A percentile compares a stretch with the other conserved stretches of the same genome.
phyloP scores from a whole-genome alignment of 208 protist species.

The Trichomonas gallinae region DNA sequence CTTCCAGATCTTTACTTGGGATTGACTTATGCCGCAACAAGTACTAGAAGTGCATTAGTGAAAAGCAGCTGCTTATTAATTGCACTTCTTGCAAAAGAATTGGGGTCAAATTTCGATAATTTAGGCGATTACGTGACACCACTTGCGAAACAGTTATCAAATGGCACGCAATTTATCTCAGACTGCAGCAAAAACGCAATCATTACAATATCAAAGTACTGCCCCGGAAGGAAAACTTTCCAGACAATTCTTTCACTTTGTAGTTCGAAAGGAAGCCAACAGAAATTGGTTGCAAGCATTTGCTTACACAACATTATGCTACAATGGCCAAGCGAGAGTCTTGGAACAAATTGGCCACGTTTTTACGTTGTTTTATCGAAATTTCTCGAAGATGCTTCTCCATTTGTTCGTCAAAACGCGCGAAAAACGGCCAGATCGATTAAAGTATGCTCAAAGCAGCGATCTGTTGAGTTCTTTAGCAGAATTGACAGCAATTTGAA shows the following conservation, averaged over 20 bases:
- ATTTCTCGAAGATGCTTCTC: neutral
- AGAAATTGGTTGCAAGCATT: neutral
- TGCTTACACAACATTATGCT: neutral
- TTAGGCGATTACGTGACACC: neutral
- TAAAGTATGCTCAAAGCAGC: neutral
- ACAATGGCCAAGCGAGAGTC: neutral
- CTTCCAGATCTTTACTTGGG: neutral
- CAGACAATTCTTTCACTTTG: neutral
- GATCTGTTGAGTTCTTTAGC: neutral
- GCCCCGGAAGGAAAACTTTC: neutral
- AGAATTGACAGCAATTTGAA: neutral
- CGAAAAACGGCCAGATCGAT: neutral
- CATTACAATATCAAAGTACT: neutral
- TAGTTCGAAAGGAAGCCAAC: neutral
- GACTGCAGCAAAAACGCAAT: neutral
- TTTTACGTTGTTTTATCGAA: neutral
- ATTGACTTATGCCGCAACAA: neutral
- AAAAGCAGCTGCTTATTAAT: conserved; percentile 3
- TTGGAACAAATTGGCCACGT: neutral
- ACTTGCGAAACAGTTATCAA: neutral
- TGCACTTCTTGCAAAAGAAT: neutral
- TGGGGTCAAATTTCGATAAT: neutral
- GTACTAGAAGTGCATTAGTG: neutral
- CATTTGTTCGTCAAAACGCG: neutral
- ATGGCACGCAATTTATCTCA: conserved; percentile 4